Percentiles rank a stretch among this genome's conserved stretches.
Conservation (phyloP, 176 grass and related monocot species). For the Elymus sibiricus region DNA sequence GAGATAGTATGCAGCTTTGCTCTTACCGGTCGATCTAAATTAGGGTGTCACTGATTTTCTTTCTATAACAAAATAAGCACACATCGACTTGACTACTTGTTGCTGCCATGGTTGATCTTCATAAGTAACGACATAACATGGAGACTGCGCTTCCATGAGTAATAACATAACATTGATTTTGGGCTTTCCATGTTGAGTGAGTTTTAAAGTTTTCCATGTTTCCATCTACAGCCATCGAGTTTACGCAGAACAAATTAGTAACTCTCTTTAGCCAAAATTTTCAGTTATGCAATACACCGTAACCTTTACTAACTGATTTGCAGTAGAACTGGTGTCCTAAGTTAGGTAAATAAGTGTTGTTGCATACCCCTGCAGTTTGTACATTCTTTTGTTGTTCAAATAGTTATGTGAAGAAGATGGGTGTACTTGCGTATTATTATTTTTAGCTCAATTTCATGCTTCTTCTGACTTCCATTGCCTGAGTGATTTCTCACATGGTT, state of each 20-base stretch:
- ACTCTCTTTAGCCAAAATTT: not conserved
- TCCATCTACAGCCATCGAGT: not conserved
- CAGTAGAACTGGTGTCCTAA: not conserved
- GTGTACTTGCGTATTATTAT: not conserved
- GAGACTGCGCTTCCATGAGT: not conserved
- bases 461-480: conserved; percentile 12
- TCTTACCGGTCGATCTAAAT: conserved; percentile 23
- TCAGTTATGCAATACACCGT: not conserved
- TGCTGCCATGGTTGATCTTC: not conserved
- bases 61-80: not conserved
- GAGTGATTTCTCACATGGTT: conserved; percentile 8
- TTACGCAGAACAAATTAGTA: not conserved
- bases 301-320: not conserved
- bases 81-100: conserved; percentile 2
- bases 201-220: not conserved
- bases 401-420: not conserved
- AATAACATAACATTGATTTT: not conserved
- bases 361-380: not conserved
- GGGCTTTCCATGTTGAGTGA: not conserved
- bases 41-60: not conserved
- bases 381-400: conserved; percentile 7
- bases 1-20: not conserved
- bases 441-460: not conserved
- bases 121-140: not conserved
- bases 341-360: not conserved